Evolutionary conservation across 768 basidiomycete species (phyloP), one percentile per base, ranked within the genome.

Genomic region (Suillus occidentalis): DNA sequence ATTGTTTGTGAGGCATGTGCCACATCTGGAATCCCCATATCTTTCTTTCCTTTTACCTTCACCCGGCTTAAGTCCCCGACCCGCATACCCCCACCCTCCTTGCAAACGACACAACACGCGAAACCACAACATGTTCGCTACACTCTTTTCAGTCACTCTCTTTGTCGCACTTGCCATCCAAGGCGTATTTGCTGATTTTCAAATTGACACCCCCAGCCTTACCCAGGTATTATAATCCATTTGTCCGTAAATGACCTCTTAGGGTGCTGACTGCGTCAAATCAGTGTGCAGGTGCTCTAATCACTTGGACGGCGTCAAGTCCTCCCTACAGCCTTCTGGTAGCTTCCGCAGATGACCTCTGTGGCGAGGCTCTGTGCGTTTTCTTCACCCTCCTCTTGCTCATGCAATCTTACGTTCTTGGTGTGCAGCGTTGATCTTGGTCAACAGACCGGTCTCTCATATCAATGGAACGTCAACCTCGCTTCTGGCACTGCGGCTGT

Each of bases 141-240:
- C 92, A 79, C 78, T 93, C 90, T 60, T 91, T 91, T 83, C 84
- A 66, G 74, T 85, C 79, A 82, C 89, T 72, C 85, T 92, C 87
- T 78, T 92, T 80, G 76, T 83, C 72, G 73, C 80, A 69, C 79
- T 87, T 75, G 83, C 83, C 75, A 70, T 85, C 72, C 80, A 73
- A 67, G 79, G 79, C 72, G 87, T 80, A 62, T 69, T 83, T 62
- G 87, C 90, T 64, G 80, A 77, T 22, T 83, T 91, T 69, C 72
- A 77, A 49, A 78, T 92, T 70, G 72, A 70, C 68, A 84, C 84
- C 31, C 88, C 89, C 47, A 10, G 61, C 4, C 68, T 89, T 56
- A 76, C 74, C 67, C 86, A 90, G 82, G 90, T 89, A 31, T 31
- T 31, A 31, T 4, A 70, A 28, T 42, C 56, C 58, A 2, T 40